These are phyloP conservation scores for Eutrema japonicum DNA, from an alignment of 345 rosid genomes.

Conservation along the genomic window DNA sequence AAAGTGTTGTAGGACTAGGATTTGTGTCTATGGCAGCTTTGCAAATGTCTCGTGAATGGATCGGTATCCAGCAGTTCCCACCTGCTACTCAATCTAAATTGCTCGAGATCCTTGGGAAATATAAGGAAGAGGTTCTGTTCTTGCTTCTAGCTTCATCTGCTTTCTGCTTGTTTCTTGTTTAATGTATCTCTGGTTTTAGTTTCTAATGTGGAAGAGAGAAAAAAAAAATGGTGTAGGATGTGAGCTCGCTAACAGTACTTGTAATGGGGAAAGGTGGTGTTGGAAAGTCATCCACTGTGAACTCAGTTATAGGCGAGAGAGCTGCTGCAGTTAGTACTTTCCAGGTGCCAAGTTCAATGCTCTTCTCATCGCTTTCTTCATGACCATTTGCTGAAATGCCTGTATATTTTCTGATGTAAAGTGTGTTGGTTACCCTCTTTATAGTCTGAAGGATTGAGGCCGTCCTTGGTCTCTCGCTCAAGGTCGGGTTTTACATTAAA, in stretches of 20 bases:
- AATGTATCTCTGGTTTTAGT: constrained; percentile 5
- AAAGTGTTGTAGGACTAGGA: constrained; percentile 23
- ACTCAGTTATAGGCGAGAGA: constrained; percentile 76
- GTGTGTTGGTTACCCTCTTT: constrained; percentile 19
- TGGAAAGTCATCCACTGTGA: constrained; percentile 87
- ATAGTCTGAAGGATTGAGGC: constrained; percentile 73
- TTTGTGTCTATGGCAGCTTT: constrained; percentile 46
- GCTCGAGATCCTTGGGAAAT: constrained; percentile 70
- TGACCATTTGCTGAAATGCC: neutral
- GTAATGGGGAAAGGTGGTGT: constrained; percentile 95
- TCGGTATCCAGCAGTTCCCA: constrained; percentile 81
- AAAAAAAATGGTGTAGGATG: constrained; percentile 49
- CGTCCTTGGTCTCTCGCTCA: constrained; percentile 74
- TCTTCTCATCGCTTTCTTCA: constrained; percentile 23
- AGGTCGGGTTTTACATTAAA: constrained; percentile 78
- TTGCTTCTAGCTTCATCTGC: neutral
- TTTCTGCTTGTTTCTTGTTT: constrained; percentile 1
- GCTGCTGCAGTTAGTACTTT: constrained; percentile 75
- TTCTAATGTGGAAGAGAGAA: constrained; percentile 5
- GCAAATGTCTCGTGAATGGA: constrained; percentile 72
- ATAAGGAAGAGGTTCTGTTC: constrained; percentile 66
- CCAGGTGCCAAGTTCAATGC: constrained; percentile 52
- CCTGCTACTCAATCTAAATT: constrained; percentile 72
- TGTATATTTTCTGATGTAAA: constrained; percentile 2
- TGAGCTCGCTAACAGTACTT: constrained; percentile 68